Evolutionary conservation across 2,329 filamentous ascomycete species (phyloP).

Genomic region (Emergomyces orientalis): DNA sequence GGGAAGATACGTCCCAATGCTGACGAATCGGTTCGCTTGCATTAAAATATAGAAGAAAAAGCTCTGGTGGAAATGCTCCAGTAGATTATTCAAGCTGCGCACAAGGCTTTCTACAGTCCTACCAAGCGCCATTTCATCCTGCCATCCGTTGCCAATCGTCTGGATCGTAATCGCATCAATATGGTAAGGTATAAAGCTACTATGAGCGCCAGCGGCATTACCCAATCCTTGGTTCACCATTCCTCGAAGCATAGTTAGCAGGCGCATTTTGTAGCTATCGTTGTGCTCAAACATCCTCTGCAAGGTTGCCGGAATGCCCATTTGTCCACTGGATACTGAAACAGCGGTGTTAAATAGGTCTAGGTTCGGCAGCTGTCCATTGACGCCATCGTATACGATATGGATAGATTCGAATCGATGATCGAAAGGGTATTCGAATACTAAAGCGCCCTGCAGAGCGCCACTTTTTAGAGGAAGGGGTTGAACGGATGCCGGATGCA

Average conservation of each 20-base stretch:
- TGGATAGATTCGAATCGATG: constrained; percentile 79
- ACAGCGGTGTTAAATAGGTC: constrained; percentile 93
- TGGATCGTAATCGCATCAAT: constrained; percentile 92
- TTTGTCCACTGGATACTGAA: constrained; percentile 77
- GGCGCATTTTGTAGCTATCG: constrained; percentile 68
- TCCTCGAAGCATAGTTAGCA: constrained; percentile 80
- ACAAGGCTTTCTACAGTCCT: constrained; percentile 83
- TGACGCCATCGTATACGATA: constrained; percentile 88
- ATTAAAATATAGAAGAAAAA: constrained; percentile 99
- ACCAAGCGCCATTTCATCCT: constrained; percentile 95
- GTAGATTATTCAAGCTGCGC: constrained; percentile 85
- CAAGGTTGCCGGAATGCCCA: constrained; percentile 74
- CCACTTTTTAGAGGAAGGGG: constrained; percentile 83
- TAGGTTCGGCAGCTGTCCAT: constrained; percentile 89
- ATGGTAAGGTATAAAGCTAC: constrained; percentile 94
- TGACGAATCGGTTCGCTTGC: constrained; percentile 86
- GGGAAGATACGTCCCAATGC: constrained; percentile 93
- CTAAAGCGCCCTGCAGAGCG: constrained; percentile 81
- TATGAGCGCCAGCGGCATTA: constrained; percentile 82
- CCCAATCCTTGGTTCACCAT: constrained; percentile 90
- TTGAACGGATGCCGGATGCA: constrained; percentile 62
- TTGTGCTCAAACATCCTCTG: constrained; percentile 76
- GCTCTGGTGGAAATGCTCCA: constrained; percentile 95
- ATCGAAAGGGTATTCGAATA: constrained; percentile 85
- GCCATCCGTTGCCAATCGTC: constrained; percentile 83